Conservation (phyloP, 1,284 basidiomycete genomes). For the Irpex rosettiformis region DNA sequence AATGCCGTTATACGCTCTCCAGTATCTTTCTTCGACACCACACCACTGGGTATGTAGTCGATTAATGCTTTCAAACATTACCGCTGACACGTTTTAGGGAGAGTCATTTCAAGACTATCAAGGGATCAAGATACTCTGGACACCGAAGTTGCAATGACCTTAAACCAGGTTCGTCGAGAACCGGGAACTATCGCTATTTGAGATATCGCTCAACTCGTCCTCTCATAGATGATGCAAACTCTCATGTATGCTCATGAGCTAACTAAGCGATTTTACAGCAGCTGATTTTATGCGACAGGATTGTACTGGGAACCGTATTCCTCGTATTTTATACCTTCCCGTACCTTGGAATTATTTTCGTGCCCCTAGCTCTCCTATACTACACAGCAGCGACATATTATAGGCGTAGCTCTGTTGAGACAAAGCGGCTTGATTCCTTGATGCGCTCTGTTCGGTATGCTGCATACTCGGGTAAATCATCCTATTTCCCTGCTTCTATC, state of each 20-base stretch:
- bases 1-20: slow-evolving; percentile 62
- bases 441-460: slow-evolving; percentile 65
- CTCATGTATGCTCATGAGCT: not conserved
- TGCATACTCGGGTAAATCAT: slow-evolving; percentile 38
- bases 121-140: slow-evolving; percentile 64
- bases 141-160: slow-evolving; percentile 40
- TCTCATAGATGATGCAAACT: slow-evolving; percentile 16
- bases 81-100: slow-evolving; percentile 33
- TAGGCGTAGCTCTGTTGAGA: slow-evolving; percentile 56
- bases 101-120: slow-evolving; percentile 56
- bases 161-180: too few species aligned
- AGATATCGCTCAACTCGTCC: slow-evolving; percentile 46
- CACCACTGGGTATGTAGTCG: slow-evolving; percentile 60
- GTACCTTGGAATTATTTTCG: slow-evolving; percentile 57
- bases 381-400: slow-evolving; percentile 48
- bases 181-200: too few species aligned
- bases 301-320: slow-evolving; percentile 50
- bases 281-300: too few species aligned
- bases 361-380: slow-evolving; percentile 48
- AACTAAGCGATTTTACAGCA: not conserved
- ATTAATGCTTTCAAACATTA: not conserved
- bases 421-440: slow-evolving; percentile 68
- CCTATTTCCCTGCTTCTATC: not conserved
- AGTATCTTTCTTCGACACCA: slow-evolving; percentile 79
- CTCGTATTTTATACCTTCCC: slow-evolving; percentile 66